phyloP scores from a whole-genome alignment of 805 yeast species.

The Saccharomycodes ludwigii region DNA sequence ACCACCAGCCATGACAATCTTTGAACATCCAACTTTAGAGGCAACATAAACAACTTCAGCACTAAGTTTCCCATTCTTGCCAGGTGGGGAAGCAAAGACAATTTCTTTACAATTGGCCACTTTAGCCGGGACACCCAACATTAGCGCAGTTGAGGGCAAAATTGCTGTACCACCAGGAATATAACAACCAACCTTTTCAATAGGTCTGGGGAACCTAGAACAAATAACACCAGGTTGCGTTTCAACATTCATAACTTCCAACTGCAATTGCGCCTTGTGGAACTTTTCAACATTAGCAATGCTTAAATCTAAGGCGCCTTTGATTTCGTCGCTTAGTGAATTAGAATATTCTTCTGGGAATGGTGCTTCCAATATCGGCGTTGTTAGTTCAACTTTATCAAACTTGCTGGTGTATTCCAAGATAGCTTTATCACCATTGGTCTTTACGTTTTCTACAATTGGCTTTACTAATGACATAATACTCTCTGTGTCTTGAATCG shows the following conservation, averaged over 20 bases:
- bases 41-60: constrained; percentile 98
- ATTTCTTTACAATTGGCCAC: constrained; percentile 96
- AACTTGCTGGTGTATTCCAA: constrained; percentile 85
- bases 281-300: constrained; percentile 80
- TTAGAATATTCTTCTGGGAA: constrained; percentile 69
- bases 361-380: constrained; percentile 81
- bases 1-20: constrained; percentile 94
- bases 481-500: constrained; percentile 88
- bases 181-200: constrained; percentile 88
- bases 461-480: constrained; percentile 91
- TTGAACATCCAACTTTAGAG: constrained; percentile 82
- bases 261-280: constrained; percentile 85
- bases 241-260: constrained; percentile 66
- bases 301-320: constrained; percentile 78
- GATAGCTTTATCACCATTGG: constrained; percentile 75
- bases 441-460: constrained; percentile 65
- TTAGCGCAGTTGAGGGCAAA: constrained; percentile 92
- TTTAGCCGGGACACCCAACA: constrained; percentile 97
- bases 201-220: constrained; percentile 90
- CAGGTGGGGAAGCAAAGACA: constrained; percentile 89
- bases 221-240: constrained; percentile 91
- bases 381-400: constrained; percentile 61
- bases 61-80: constrained; percentile 70
- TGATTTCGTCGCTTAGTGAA: constrained; percentile 59
- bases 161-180: constrained; percentile 99